These are phyloP conservation scores for Sporothrix schenckii DNA, from an alignment of 2,329 filamentous ascomycete genomes.

Conservation along the genomic window DNA sequence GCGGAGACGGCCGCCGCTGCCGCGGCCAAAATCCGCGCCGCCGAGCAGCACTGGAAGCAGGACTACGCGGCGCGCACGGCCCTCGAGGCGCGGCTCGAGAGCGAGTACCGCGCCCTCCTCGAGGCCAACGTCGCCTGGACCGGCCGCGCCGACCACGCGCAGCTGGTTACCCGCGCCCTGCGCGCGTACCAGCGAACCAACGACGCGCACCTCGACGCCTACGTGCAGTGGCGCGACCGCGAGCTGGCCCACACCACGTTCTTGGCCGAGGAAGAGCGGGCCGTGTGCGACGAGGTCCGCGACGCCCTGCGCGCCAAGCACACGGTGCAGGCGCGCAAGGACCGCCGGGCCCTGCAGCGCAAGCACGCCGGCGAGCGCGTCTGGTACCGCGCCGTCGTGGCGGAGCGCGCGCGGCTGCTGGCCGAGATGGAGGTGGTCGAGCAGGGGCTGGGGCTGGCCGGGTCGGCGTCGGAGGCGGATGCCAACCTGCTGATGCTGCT, in stretches of 20 bases:
- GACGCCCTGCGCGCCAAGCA: slow-evolving; percentile 45
- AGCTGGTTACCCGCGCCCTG: slow-evolving; percentile 42
- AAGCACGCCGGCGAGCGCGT: slow-evolving; percentile 49
- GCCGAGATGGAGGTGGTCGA: slow-evolving; percentile 49
- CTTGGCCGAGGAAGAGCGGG: slow-evolving; percentile 47
- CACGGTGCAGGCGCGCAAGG: slow-evolving; percentile 39
- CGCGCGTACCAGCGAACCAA: slow-evolving; percentile 46
- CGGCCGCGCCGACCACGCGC: slow-evolving; percentile 24
- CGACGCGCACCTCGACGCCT: slow-evolving; percentile 45
- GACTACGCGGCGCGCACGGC: slow-evolving; percentile 50
- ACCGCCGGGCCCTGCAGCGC: slow-evolving; percentile 42
- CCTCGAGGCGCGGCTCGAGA: slow-evolving; percentile 50
- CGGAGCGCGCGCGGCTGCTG: slow-evolving; percentile 51
- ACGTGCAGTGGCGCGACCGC: slow-evolving; percentile 48
- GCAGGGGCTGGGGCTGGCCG: slow-evolving; percentile 38
- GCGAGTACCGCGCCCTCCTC: slow-evolving; percentile 45
- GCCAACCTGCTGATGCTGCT: slow-evolving; percentile 32
- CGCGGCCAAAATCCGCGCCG: slow-evolving; percentile 39
- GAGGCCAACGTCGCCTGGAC: slow-evolving; percentile 45
- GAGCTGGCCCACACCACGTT: slow-evolving; percentile 46
- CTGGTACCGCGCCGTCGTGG: slow-evolving; percentile 52
- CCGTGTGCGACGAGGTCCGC: slow-evolving; percentile 49
- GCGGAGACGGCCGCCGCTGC: slow-evolving; percentile 43
- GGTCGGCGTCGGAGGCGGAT: slow-evolving; percentile 42
- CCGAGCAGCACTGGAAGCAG: slow-evolving; percentile 43